These are phyloP conservation scores for Staphylotrichum longicolle DNA, from an alignment of 495 filamentous ascomycete species.

Conservation along the genomic window DNA sequence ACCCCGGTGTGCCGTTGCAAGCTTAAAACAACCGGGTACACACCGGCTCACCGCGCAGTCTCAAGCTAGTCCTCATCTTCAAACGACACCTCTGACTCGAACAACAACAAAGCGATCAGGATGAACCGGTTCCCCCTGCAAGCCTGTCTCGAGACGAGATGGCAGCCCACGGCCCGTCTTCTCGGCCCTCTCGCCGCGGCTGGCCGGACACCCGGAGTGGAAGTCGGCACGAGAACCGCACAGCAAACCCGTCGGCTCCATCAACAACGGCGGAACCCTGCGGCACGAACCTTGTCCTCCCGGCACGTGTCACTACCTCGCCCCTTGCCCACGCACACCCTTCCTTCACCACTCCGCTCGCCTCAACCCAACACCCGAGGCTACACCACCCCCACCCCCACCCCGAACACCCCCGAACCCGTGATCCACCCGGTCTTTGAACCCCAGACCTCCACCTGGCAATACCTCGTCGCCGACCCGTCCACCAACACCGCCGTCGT, in stretches of 20 bases:
- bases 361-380: too few relatives aligned
- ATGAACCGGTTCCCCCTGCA: slow-evolving; percentile 13
- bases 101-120: not conserved
- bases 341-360: too few relatives aligned
- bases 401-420: slow-evolving; percentile 17
- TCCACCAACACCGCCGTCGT: slow-evolving; percentile 47
- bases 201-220: not conserved
- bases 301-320: too few relatives aligned
- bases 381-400: not conserved
- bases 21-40: not conserved
- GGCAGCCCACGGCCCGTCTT: slow-evolving; percentile 6
- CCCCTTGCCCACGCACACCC: too few relatives aligned
- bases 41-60: not conserved
- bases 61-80: not conserved
- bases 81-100: not conserved
- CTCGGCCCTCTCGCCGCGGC: not conserved
- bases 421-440: slow-evolving; percentile 33
- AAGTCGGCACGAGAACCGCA: not conserved
- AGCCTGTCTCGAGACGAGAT: slow-evolving; percentile 5
- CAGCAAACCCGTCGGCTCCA: not conserved
- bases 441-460: slow-evolving; percentile 50
- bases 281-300: too few relatives aligned
- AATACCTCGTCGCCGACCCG: slow-evolving; percentile 57
- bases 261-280: not conserved
- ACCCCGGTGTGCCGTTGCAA: not conserved